Base-by-base conservation (phyloP, 1,284 basidiomycete species). In the Melampsora occidentalis region DNA sequence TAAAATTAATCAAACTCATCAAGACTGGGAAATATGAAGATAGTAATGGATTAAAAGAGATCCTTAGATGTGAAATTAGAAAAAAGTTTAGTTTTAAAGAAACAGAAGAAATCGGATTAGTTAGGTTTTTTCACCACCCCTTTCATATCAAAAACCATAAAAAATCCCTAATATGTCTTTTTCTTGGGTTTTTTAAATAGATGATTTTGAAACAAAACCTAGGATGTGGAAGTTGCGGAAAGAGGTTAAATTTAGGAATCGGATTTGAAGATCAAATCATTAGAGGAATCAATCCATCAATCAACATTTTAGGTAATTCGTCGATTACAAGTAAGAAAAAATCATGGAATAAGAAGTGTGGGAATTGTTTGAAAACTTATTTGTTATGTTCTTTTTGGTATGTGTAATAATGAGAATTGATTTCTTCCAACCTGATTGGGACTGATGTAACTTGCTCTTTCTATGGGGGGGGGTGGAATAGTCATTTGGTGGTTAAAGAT, bases 381-480 rank as follows among this genome's bases (percentile, higher is more conserved):
- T 64, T 72, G 48, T 64, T 33, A 39, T 72, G 70, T 65, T 72
- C 62, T 22, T 72, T 72, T 57, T 72, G 70, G 70, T 72, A 28
- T 18, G 61, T 65, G 7, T 6, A n/a, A 42, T 6, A n/a, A 42
- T 67, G 12, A 22, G 31, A 1, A 53, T 66, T n/a, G 31, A 12
- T 35, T 35, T 28, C 28, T 28, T 28, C 28, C 28, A 28, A 28
- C 28, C 3, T 4, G 28, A 28, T 28, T 28, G 1, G 1, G 28
- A 28, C 28, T 28, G 28, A 28, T 28, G 28, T 28, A 28, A 4
- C 3, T 2, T 28, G 28, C 28, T 18, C 28, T 18, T 42, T 66
- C 6, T 20, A 12, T 63, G 5, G n/a, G 35, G 5, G n/a, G 35
- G 35, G 35, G 35, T 9, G 7, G 9, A 12, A 39, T 42, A 72